These are phyloP conservation scores for Colletotrichum chlorophyti DNA, from an alignment of 2,329 filamentous ascomycete species.

Conservation along the genomic window DNA sequence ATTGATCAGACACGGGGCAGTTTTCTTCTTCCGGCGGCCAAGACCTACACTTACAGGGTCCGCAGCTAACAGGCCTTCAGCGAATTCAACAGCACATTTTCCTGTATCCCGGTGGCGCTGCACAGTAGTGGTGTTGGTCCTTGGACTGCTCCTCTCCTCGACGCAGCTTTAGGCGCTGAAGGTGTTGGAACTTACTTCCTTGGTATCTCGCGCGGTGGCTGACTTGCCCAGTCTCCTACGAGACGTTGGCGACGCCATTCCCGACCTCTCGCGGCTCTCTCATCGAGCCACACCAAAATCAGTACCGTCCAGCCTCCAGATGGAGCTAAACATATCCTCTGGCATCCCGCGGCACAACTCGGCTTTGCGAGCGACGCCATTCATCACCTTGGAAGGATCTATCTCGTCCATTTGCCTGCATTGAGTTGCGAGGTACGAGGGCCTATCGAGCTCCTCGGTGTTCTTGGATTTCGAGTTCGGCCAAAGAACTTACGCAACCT, in stretches of 20 bases:
- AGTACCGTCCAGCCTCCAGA: not conserved
- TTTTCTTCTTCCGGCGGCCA: slow-evolving; percentile 4
- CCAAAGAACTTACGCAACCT: not conserved
- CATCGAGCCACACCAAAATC: not conserved
- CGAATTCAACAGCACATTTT: too few relatives aligned
- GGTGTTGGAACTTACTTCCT: not conserved
- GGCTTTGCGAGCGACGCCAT: not conserved
- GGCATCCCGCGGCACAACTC: not conserved
- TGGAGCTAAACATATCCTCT: not conserved
- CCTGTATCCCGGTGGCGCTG: not conserved
- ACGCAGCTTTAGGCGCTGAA: not conserved
- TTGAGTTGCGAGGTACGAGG: slow-evolving; percentile 1
- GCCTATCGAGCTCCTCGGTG: not conserved
- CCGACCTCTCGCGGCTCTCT: not conserved
- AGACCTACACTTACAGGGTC: not conserved
- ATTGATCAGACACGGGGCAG: not conserved
- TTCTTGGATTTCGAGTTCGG: not conserved
- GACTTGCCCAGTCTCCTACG: not conserved
- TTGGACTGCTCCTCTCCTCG: too few relatives aligned
- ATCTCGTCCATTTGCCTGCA: slow-evolving; percentile 5
- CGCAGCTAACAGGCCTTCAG: not conserved
- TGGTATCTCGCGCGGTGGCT: not conserved
- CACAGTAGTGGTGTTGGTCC: not conserved
- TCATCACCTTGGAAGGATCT: not conserved
- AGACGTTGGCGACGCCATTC: not conserved